Evolutionary conservation across 108 stramenopile species (phyloP).

Genomic region (Aurantiochytrium sp.): DNA sequence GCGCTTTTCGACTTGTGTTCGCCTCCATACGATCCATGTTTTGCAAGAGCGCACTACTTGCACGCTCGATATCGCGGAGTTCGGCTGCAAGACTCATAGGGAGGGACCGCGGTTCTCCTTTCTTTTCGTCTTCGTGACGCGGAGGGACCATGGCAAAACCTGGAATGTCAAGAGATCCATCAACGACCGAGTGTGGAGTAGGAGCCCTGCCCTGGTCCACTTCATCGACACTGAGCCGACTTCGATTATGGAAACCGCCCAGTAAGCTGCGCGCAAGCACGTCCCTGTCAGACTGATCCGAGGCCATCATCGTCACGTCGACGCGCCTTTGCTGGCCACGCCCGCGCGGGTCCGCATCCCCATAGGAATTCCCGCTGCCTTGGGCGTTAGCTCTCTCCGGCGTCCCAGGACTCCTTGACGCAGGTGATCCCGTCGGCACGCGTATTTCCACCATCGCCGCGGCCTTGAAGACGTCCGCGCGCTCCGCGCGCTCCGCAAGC

Average conservation of each 20-base stretch:
- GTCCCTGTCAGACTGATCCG: not conserved
- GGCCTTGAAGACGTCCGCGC: no score
- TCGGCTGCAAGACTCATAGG: not conserved
- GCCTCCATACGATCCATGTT: not conserved
- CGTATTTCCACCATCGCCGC: no score
- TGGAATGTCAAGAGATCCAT: not conserved
- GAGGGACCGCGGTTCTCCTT: not conserved
- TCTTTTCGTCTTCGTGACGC: not conserved
- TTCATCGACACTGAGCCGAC: not conserved
- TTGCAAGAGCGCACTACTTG: not conserved
- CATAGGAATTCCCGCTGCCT: no score
- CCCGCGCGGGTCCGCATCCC: no score
- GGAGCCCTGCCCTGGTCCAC: not conserved
- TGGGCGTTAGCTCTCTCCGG: no score
- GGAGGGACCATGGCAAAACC: not conserved
- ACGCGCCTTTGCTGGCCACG: not conserved
- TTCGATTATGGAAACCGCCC: not conserved
- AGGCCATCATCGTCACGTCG: not conserved
- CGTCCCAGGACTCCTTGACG: no score
- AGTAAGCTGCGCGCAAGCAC: not conserved
- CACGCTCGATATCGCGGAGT: not conserved
- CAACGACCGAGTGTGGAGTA: not conserved
- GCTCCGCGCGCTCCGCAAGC: no score
- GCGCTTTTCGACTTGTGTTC: not conserved
- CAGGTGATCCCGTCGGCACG: no score